Conservation (phyloP, 1,284 basidiomycete species). For the Lentinus polychrous region DNA sequence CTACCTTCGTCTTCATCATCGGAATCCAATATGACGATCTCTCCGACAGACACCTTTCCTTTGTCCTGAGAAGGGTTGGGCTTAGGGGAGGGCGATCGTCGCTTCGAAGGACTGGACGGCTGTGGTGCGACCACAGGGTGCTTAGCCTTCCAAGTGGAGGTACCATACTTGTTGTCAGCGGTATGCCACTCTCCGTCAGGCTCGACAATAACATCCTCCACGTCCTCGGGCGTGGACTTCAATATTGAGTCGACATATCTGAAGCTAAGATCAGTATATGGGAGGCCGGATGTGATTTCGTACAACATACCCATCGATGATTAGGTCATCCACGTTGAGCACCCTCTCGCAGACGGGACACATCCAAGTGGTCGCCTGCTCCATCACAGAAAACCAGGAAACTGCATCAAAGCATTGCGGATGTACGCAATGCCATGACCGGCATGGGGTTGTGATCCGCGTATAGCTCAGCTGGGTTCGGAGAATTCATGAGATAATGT, state of each 20-base stretch:
- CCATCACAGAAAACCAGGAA: conserved; percentile 94
- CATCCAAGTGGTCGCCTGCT: conserved; percentile 92
- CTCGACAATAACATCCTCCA: conserved; percentile 92
- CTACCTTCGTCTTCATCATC: conserved; percentile 68
- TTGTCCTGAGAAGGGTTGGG: conserved; percentile 6
- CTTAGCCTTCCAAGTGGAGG: conserved; percentile 56
- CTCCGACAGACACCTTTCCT: conserved; percentile 36
- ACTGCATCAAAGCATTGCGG: conserved; percentile 94
- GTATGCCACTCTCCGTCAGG: conserved; percentile 96
- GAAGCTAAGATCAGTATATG: conserved; percentile 1
- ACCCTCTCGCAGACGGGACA: conserved; percentile 92
- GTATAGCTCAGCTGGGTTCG: conserved; percentile 73
- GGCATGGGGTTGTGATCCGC: conserved; percentile 80
- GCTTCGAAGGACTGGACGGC: conserved; percentile 25
- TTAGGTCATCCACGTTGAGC: conserved; percentile 75
- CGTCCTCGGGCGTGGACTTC: conserved; percentile 64
- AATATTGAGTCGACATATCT: conserved; percentile 85
- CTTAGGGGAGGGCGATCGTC: conserved; percentile 24
- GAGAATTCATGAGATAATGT: not conserved
- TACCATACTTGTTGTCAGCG: conserved; percentile 78
- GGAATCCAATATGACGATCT: conserved; percentile 72
- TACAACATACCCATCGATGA: conserved; percentile 79
- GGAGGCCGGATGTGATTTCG: not conserved
- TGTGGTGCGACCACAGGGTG: conserved; percentile 33
- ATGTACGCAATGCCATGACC: conserved; percentile 83